These are phyloP conservation scores for Mitragyna speciosa DNA, from an alignment of 257 asterid species.

Conservation along the genomic window DNA sequence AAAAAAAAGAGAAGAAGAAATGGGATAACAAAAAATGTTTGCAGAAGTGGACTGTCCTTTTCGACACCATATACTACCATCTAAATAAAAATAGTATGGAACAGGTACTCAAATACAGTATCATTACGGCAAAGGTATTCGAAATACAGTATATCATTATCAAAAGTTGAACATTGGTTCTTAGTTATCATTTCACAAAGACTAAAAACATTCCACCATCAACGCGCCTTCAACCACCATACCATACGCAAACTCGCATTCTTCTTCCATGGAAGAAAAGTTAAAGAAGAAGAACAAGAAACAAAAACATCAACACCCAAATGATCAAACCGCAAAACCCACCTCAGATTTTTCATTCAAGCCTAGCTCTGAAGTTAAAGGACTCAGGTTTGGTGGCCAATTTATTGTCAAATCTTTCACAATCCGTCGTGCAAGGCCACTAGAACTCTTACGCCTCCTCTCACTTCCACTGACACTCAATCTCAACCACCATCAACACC, in stretches of 20 bases:
- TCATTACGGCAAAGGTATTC: not conserved
- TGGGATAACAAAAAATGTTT: too few species aligned
- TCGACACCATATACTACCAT: too few species aligned
- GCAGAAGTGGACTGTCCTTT: not conserved
- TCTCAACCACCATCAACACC: not conserved
- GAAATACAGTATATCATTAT: not conserved
- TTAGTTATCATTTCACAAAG: slow-evolving; percentile 6
- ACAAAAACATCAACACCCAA: slow-evolving; percentile 78
- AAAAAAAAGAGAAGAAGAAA: too few species aligned
- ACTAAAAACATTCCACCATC: slow-evolving; percentile 19
- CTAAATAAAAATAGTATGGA: not conserved
- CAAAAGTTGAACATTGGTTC: slow-evolving; percentile 14
- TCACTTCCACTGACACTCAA: slow-evolving; percentile 49
- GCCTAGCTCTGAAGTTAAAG: slow-evolving; percentile 68
- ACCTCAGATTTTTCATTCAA: slow-evolving; percentile 68
- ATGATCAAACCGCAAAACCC: slow-evolving; percentile 53
- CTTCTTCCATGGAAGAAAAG: slow-evolving; percentile 49
- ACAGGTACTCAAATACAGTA: too few species aligned
- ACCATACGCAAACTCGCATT: not conserved
- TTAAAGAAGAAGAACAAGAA: slow-evolving; percentile 53
- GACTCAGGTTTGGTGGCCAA: slow-evolving; percentile 94
- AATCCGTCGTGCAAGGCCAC: slow-evolving; percentile 72
- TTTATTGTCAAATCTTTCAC: slow-evolving; percentile 91
- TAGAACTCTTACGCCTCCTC: slow-evolving; percentile 77
- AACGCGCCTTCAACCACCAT: not conserved